A percentile compares a stretch with the other conserved stretches of the same genome.
Evolutionary conservation across 176 grass and related monocot species (phyloP).

Genomic region (Cenchrus americanus): DNA sequence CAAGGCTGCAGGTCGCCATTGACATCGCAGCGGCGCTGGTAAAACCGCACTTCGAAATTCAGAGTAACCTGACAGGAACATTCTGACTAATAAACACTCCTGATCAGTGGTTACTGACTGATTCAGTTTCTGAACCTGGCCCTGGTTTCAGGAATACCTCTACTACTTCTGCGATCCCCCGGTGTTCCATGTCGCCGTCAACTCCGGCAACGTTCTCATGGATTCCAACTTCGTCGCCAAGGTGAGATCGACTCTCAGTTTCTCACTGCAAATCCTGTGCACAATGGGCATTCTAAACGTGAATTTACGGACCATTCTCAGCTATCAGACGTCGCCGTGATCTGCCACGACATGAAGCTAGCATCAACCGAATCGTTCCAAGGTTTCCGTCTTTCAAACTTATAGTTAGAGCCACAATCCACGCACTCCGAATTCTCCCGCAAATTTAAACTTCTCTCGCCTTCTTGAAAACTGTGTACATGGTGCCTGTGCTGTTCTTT

Average conservation of each 20-base stretch:
- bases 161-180: conserved; percentile 91
- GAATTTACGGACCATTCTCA: conserved; percentile 23
- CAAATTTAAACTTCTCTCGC: neutral
- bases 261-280: neutral
- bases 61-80: neutral
- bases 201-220: conserved; percentile 73
- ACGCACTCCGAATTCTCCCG: neutral
- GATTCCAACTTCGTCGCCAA: conserved; percentile 72
- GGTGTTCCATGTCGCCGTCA: conserved; percentile 71
- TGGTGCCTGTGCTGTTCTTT: neutral
- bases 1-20: conserved; percentile 79
- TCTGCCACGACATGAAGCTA: conserved; percentile 26
- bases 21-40: conserved; percentile 96
- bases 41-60: neutral
- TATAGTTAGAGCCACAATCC: neutral
- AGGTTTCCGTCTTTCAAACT: conserved; percentile 40
- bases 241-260: conserved; percentile 39
- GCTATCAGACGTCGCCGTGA: conserved; percentile 69
- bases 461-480: neutral
- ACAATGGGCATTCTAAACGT: neutral
- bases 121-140: conserved; percentile 25
- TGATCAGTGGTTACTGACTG: no score
- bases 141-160: conserved; percentile 71
- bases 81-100: no score
- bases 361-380: conserved; percentile 37